Base-by-base conservation (phyloP, 2,329 filamentous ascomycete genomes). In the Colletotrichum australisinense region DNA sequence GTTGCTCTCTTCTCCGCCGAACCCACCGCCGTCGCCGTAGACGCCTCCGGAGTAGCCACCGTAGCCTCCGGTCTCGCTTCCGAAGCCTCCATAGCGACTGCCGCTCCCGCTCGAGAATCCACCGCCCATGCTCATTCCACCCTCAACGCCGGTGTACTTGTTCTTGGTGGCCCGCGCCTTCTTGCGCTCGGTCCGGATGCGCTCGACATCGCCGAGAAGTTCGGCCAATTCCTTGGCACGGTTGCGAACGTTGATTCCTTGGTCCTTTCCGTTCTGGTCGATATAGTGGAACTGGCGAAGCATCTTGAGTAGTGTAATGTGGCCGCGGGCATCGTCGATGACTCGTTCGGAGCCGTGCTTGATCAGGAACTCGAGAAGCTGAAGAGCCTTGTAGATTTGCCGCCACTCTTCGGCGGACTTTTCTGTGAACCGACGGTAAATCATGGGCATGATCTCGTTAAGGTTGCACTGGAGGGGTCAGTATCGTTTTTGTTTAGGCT, bases 401-500 rank as follows among this genome's bases (percentile, higher is more conserved):
- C 97, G 91, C 97, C 97, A 99, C 85, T 99, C 97, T 82, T 99
- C 97, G 69, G 97, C 96, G 8, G 95, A 90, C 87, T 99, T 99
- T 83, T 99, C 97, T 74, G 97, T 99, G 84, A 99, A 99, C 76
- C 97, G 94, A 80, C 97, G 97, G 87, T 99, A 99, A 81, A 99
- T 98, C 95, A 99, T 97, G 77, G 97, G 97, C 97, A 99, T 99
- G 82, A 99, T 98, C 84, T 99, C 97, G 84, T 98, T 98, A 70
- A 99, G 91, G 95, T 91, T 91, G 98, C 95, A 83, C 96, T 98
- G 55, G n/a, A n/a, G n/a, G n/a, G n/a, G n/a, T n/a, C n/a, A n/a
- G n/a, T n/a, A n/a, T n/a, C n/a, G n/a, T n/a, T n/a, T n/a, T n/a
- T n/a, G n/a, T n/a, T n/a, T n/a, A n/a, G n/a, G n/a, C n/a, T n/a